Base-by-base conservation (phyloP, 306 rosid species). In the Ceratonia siliqua region DNA sequence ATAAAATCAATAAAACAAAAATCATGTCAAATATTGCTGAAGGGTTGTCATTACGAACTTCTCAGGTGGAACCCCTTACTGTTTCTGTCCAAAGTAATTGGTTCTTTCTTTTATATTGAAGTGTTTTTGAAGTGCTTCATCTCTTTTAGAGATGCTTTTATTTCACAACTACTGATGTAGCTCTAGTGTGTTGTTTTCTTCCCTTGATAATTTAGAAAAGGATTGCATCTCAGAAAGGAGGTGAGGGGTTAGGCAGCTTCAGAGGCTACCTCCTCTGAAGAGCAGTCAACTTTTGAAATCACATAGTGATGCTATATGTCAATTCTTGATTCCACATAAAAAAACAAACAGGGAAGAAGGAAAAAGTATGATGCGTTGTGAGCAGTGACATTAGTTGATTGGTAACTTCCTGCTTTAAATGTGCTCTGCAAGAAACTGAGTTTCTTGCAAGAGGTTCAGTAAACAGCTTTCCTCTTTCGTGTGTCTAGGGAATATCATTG, bases 31-130 rank as follows among this genome's bases (percentile, higher is more conserved):
- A 54, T 45, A 21, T 38, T 56, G 62, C 54, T 42, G 24, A 73
- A 43, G 20, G 68, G 33, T 42, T 8, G 43, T 2, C 66, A 36
- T 36, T 9, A 7, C 54, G 41, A 53, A 54, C 18, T 57, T 27
- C 56, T 41, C 32, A 56, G 67, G 21, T 42, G 76, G 67, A 9
- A 57, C 55, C 67, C 52, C 22, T n/a, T 56, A 42, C 55, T 42
- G 42, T 24, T 55, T 41, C 14, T 41, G 5, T 20, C 20, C 7
- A n/a, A 33, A 38, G 20, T 28, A n/a, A 5, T 38, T 54, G 28
- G n/a, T n/a, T n/a, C 55, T 39, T 55, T 45, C 32, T 28, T 58
- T 13, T 56, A 68, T 28, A 28, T 17, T 56, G 68, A 72, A 72
- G 48, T 59, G 11, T 46, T 59, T 41, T n/a, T n/a, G 49, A 58